A percentile compares a stretch with the other conserved stretches of the same genome.
phyloP scores from a whole-genome alignment of 2,329 filamentous ascomycete species.

The Phoma herbarum region DNA sequence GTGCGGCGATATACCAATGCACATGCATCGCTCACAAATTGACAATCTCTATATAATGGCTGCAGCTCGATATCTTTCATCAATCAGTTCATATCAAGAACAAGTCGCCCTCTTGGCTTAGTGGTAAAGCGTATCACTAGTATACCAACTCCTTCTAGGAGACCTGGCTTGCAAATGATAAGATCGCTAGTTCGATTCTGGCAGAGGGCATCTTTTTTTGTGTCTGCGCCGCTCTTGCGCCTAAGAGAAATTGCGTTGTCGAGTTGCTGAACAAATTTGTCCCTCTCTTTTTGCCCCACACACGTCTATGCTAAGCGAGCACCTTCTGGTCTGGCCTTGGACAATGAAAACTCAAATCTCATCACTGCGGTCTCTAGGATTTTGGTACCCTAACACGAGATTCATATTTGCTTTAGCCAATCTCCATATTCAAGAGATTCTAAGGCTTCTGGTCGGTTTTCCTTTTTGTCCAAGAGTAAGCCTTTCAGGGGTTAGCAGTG shows the following conservation, averaged over 20 bases:
- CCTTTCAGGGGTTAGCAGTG: too few species aligned
- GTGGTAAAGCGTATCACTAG: slow-evolving; percentile 27
- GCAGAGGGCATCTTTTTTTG: slow-evolving; percentile 21
- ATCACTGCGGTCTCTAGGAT: too few species aligned
- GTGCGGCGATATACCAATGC: not conserved
- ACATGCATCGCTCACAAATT: not conserved
- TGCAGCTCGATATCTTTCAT: not conserved
- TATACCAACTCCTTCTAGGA: slow-evolving; percentile 11
- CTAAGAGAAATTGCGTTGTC: not conserved
- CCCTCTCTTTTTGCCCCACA: slow-evolving; percentile 2
- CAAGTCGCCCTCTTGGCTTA: slow-evolving; percentile 21
- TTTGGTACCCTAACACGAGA: too few species aligned
- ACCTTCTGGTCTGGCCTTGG: not conserved
- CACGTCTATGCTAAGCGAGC: slow-evolving; percentile 11
- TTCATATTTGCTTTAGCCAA: too few species aligned
- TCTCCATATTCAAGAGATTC: too few species aligned
- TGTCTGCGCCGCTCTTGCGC: not conserved
- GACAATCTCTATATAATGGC: not conserved
- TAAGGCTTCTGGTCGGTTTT: too few species aligned
- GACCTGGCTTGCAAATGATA: slow-evolving; percentile 15
- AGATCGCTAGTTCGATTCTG: slow-evolving; percentile 25
- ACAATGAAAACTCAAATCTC: not conserved
- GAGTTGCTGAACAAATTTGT: not conserved
- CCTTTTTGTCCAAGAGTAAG: too few species aligned
- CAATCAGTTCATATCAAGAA: not conserved